A percentile compares a stretch with the other conserved stretches of the same genome.
phyloP scores from a whole-genome alignment of 352 stramenopile genomes.

The Phytophthora pseudosyringae region DNA sequence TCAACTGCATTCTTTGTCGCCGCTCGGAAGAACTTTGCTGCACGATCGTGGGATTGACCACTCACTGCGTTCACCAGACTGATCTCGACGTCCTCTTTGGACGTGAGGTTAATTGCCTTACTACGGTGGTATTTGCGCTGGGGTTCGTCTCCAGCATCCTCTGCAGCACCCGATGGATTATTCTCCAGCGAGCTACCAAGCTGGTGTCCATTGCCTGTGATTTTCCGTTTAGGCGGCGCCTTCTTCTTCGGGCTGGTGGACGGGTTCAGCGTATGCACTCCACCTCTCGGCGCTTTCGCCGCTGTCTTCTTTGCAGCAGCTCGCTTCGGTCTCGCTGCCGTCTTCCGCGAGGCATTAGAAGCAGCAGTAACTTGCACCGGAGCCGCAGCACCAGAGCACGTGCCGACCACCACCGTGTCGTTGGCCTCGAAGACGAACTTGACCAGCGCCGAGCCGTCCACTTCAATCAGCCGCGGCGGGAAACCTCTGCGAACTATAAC shows the following conservation, averaged over 20 bases:
- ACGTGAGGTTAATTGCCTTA: constrained; percentile 64
- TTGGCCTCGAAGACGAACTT: constrained; percentile 67
- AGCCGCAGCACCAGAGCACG: constrained; percentile 8
- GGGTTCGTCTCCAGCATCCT: constrained; percentile 31
- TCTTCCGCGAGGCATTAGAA: constrained; percentile 11
- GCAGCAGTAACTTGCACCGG: constrained; percentile 20
- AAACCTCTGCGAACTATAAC: constrained; percentile 72
- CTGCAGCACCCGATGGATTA: constrained; percentile 7
- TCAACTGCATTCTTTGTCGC: constrained; percentile 80
- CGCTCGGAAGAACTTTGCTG: constrained; percentile 81
- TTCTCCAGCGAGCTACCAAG: constrained; percentile 62
- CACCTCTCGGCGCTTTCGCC: constrained; percentile 25
- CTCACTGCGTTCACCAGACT: constrained; percentile 73
- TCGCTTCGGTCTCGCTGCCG: constrained; percentile 20
- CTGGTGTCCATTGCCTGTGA: constrained; percentile 50
- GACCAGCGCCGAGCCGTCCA: constrained; percentile 42
- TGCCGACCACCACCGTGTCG: constrained; percentile 71
- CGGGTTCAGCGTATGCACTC: constrained; percentile 62
- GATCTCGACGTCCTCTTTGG: constrained; percentile 80
- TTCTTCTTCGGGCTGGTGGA: constrained; percentile 26
- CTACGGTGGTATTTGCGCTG: constrained; percentile 62
- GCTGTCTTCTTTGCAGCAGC: constrained; percentile 30
- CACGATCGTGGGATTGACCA: constrained; percentile 52
- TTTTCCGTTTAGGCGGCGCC: constrained; percentile 48
- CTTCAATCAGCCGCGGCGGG: constrained; percentile 54